Evolutionary conservation across 2,329 filamentous ascomycete species (phyloP), one percentile per base, ranked within the genome.

Genomic region (Penicillium nordicum): DNA sequence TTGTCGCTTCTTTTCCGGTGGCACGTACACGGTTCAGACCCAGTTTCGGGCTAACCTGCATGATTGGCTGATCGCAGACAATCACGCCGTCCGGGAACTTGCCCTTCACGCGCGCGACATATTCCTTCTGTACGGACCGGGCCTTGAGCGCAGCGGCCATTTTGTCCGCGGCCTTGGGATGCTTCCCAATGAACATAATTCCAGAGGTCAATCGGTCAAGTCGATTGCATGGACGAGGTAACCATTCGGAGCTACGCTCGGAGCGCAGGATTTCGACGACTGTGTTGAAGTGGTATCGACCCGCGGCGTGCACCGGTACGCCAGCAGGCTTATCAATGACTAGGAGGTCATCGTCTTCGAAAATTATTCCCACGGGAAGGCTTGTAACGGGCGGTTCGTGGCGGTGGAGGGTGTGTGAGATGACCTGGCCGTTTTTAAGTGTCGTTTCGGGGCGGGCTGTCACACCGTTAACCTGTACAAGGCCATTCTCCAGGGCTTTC

Each of bases 321-420:
- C 94, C 94, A 0, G 93, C 88, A 0, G 94, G 94, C 74, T 99
- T 99, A 78, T 97, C 92, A 72, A 99, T 96, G 59, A 97, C 92
- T 57, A 99, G 88, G 79, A 99, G 88, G 63, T 92, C 88, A 44
- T 95, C 85, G 65, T 96, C 91, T 74, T 99, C 94, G 74, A 96
- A 89, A 38, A 99, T 86, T 44, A 97, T 83, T 16, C 84, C 84
- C 48, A 99, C 88, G 0, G 89, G 84, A 41, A 89, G 84, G 16
- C 86, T 87, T 2, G 90, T 92, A 32, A 97, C 91, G 0, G 94
- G 94, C 2, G 94, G 94, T 74, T 99, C 94, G 72, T 99, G 94
- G 14, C 94, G 88, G 74, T 99, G 94, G 58, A 96, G 82, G 4
- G 92, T 97, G 74, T 99, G 94, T 11, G 90, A 93, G 53, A 99